A percentile compares a stretch with the other conserved stretches of the same genome.
Conservation (phyloP, 495 filamentous ascomycete genomes). For the Letharia lupina region DNA sequence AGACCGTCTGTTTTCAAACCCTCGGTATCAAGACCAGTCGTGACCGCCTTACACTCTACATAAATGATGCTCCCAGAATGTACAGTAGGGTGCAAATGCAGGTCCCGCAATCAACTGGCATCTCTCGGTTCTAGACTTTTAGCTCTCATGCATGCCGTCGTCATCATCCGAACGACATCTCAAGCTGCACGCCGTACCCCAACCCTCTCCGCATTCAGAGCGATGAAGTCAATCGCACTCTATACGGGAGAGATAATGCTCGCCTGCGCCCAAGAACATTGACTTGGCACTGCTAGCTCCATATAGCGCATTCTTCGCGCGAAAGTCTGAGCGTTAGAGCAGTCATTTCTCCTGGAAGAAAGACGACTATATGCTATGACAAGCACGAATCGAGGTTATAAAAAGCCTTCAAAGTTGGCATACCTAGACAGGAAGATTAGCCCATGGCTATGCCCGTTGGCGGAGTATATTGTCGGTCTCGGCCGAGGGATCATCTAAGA, state of each 20-base stretch:
- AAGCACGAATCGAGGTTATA: not conserved
- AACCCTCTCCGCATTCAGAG: not conserved
- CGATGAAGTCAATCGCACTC: not conserved
- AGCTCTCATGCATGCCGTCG: not conserved
- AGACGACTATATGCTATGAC: not conserved
- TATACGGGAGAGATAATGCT: not conserved
- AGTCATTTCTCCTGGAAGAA: not conserved
- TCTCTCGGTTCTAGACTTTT: not conserved
- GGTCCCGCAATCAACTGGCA: not conserved
- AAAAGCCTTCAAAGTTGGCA: not conserved
- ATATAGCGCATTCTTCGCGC: not conserved
- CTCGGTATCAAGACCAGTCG: not conserved
- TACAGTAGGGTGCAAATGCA: not conserved
- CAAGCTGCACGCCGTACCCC: not conserved
- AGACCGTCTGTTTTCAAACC: not conserved
- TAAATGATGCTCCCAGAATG: not conserved
- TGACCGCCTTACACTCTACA: not conserved
- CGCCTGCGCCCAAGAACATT: not conserved
- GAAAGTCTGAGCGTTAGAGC: not conserved
- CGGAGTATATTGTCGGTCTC: not conserved
- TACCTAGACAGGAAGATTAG: not conserved
- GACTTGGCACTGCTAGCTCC: not conserved
- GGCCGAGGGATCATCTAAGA: not conserved
- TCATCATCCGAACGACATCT: not conserved
- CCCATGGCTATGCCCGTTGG: not conserved